These are phyloP conservation scores for Pichia sp. DNA, from an alignment of 1,139 yeast species.

Conservation along the genomic window DNA sequence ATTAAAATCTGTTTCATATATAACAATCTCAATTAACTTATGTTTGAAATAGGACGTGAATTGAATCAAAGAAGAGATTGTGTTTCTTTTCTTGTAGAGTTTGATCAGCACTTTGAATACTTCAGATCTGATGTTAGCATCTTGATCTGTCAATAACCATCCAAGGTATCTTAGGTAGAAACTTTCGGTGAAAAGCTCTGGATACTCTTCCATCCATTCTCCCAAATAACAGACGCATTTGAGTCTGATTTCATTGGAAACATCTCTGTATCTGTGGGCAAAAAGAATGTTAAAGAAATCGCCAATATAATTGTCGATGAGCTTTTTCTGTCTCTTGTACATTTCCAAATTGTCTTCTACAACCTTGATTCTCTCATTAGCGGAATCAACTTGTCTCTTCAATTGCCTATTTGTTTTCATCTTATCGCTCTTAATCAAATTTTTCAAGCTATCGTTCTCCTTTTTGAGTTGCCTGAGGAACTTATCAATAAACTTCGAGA, in stretches of 20 bases:
- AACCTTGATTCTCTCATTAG: constrained; percentile 29
- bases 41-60: constrained; percentile 39
- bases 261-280: constrained; percentile 74
- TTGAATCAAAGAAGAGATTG: constrained; percentile 24
- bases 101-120: constrained; percentile 52
- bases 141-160: constrained; percentile 73
- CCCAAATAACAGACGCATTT: constrained; percentile 61
- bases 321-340: constrained; percentile 45
- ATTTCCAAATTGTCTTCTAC: constrained; percentile 41
- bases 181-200: constrained; percentile 64
- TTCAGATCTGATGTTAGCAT: constrained; percentile 54
- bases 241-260: constrained; percentile 63
- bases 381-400: constrained; percentile 27
- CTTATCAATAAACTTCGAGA: constrained; percentile 38
- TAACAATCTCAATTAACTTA: constrained; percentile 58
- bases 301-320: constrained; percentile 48
- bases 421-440: constrained; percentile 1
- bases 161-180: constrained; percentile 72
- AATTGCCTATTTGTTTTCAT: constrained; percentile 26
- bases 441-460: constrained; percentile 20
- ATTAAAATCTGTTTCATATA: constrained; percentile 42
- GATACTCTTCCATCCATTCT: constrained; percentile 61
- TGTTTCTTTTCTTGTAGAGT: constrained; percentile 30
- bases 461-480: constrained; percentile 36
- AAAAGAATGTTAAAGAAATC: constrained; percentile 66